phyloP scores from a whole-genome alignment of 345 rosid genomes.

The Acer negundo region DNA sequence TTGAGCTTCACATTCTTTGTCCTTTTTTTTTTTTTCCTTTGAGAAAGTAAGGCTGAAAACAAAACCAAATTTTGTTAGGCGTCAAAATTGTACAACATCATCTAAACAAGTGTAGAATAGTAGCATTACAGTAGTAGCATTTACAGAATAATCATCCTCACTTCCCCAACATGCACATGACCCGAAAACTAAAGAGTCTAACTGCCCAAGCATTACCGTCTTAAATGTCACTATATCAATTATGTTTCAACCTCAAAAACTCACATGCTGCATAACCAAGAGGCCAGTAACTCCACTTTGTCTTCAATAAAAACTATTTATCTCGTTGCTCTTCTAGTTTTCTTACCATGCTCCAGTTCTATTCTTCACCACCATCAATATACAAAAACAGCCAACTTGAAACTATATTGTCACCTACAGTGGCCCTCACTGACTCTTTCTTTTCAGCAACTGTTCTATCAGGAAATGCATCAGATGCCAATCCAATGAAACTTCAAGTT shows the following conservation, averaged over 20 bases:
- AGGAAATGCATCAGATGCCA: not conserved
- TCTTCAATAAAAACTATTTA: not conserved
- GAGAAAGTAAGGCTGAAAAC: not conserved
- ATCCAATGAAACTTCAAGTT: not conserved
- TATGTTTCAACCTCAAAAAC: not conserved
- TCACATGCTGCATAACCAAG: not conserved
- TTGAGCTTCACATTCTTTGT: conserved; percentile 15
- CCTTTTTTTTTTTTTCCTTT: not conserved
- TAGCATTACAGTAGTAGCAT: not conserved
- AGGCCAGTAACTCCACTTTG: not conserved
- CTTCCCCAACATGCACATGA: not conserved
- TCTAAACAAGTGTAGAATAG: not conserved
- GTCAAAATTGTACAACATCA: not conserved
- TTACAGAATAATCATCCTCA: not conserved
- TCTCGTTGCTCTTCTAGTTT: not conserved
- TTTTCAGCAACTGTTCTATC: not conserved
- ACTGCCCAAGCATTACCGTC: too few species aligned
- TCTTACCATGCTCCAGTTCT: not conserved
- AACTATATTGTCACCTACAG: not conserved
- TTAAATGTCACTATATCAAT: not conserved
- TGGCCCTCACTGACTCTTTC: not conserved
- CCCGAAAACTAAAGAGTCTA: not conserved
- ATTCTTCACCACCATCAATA: not conserved
- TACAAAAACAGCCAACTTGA: not conserved
- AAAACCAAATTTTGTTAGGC: not conserved